Evolutionary conservation across 1,139 yeast species (phyloP).

Genomic region (Yamadazyma epiphylla): DNA sequence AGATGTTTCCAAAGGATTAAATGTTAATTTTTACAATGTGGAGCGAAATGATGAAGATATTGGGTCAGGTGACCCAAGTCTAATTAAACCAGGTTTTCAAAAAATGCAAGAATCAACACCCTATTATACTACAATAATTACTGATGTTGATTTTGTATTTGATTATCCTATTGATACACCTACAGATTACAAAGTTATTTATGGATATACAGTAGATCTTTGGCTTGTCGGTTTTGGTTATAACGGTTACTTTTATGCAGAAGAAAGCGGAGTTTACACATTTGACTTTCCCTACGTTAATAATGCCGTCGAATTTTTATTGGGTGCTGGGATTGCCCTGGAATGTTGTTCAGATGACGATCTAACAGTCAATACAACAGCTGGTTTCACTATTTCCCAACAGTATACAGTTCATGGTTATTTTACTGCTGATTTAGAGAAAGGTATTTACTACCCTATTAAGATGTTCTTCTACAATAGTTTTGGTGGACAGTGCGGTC

Average conservation of each 20-base stretch:
- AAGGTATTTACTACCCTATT: neutral
- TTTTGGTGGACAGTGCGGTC: neutral
- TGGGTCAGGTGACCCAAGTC: neutral
- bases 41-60: neutral
- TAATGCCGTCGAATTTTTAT: neutral
- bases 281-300: neutral
- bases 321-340: neutral
- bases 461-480: neutral
- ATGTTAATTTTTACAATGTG: neutral
- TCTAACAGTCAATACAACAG: neutral
- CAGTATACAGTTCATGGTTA: too few species aligned
- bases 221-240: neutral
- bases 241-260: neutral
- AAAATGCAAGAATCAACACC: neutral
- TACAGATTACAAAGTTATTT: neutral
- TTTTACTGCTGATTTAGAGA: neutral
- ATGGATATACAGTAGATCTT: neutral
- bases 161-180: neutral
- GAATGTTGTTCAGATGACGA: neutral
- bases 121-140: neutral
- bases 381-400: neutral
- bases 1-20: neutral
- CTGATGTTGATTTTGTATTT: neutral
- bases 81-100: neutral
- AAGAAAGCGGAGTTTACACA: neutral